Evolutionary conservation across 2,329 filamentous ascomycete genomes (phyloP), one percentile per base, ranked within the genome.

Genomic region (Sphaerulina populicola): DNA sequence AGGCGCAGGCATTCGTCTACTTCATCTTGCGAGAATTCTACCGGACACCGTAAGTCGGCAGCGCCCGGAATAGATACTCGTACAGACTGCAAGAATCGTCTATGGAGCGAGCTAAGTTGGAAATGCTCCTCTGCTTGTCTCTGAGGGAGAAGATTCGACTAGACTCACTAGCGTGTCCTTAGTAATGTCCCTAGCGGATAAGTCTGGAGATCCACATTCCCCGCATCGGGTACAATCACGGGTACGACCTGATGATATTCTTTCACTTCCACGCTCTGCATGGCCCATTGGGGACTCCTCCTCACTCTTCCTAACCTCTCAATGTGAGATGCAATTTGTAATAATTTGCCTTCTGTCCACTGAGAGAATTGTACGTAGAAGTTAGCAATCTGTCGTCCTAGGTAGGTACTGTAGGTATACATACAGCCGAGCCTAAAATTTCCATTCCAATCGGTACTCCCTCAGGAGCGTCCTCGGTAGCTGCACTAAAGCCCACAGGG

Each of bases 371-470:
- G n/a, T n/a, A n/a, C n/a, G n/a, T n/a, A n/a, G n/a, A n/a, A n/a
- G n/a, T n/a, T n/a, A n/a, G n/a, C n/a, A n/a, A n/a, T n/a, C n/a
- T n/a, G n/a, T n/a, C n/a, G n/a, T n/a, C n/a, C n/a, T n/a, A n/a
- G n/a, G 23, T 27, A 27, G 23, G 23, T 27, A n/a, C n/a, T n/a
- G n/a, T n/a, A n/a, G n/a, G n/a, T 18, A 18, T 3, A 27, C 23
- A 6, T 27, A 27, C 23, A 7, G 74, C 74, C 53, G 69, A 59
- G 0, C 81, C 80, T 51, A 85, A 61, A 18, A 85, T 76, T 67
- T 85, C 81, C 73, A 84, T 76, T 0, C 82, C 81, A 36, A 85
- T 74, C 0, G 81, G 81, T 4, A 85, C 72, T 1, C 81, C 81
- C 30, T 74, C 60, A 0, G 75, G 75, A 12, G 80, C 79, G 8